phyloP scores from a whole-genome alignment of 2,329 filamentous ascomycete genomes.

The Colletotrichum graminicola region DNA sequence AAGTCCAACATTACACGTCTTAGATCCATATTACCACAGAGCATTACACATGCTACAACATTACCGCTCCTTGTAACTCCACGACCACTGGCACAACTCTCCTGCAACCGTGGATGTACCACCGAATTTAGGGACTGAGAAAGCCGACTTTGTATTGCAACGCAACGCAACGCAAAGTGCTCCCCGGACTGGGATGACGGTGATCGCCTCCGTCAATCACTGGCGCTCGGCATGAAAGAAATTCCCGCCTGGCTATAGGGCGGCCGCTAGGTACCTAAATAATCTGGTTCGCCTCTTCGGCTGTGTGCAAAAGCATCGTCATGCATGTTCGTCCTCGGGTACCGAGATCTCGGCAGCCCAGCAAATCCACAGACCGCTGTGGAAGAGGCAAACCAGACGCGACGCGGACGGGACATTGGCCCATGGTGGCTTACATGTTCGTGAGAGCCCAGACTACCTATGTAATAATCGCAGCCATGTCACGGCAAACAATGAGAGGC shows the following conservation, averaged over 20 bases:
- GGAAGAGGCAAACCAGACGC: neutral
- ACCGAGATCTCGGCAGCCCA: slow-evolving; percentile 17
- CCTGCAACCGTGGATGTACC: slow-evolving; percentile 1
- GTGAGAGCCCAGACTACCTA: neutral
- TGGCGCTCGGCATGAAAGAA: neutral
- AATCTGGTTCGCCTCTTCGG: slow-evolving; percentile 17
- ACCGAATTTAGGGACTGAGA: slow-evolving; percentile 4
- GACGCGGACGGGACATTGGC: neutral
- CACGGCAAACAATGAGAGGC: slow-evolving; percentile 11
- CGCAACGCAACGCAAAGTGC: neutral
- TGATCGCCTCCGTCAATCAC: neutral
- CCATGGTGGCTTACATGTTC: neutral
- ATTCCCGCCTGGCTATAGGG: neutral
- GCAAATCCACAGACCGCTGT: slow-evolving; percentile 7
- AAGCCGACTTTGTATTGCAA: neutral
- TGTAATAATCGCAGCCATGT: neutral
- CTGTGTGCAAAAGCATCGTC: slow-evolving; percentile 22
- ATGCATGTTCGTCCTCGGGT: slow-evolving; percentile 22
- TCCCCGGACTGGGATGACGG: neutral
- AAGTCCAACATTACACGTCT: slow-evolving; percentile 1
- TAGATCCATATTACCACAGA: slow-evolving; percentile 15
- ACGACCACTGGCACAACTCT: slow-evolving; percentile 6
- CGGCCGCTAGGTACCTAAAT: neutral
- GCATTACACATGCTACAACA: neutral
- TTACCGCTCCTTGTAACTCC: too few relatives aligned